These are phyloP conservation scores for Articulospora tetracladia DNA, from an alignment of 495 filamentous ascomycete species.

Conservation along the genomic window DNA sequence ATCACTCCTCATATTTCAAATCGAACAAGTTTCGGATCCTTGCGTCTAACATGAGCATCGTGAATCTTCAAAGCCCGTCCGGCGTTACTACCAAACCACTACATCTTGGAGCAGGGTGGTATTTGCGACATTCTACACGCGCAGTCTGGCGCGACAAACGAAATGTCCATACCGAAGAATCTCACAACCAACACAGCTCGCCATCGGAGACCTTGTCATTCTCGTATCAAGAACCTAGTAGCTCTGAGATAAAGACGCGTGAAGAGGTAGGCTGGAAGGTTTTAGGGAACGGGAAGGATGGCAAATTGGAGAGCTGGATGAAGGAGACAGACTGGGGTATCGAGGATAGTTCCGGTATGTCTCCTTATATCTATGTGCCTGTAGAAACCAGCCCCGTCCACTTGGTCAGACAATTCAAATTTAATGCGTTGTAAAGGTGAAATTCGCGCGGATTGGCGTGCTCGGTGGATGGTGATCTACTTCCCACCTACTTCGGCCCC, in stretches of 20 bases:
- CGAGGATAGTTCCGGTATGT: slow-evolving; percentile 4
- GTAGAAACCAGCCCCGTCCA: not conserved
- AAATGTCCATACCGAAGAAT: too few relatives aligned
- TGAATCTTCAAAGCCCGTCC: too few relatives aligned
- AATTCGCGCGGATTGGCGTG: not conserved
- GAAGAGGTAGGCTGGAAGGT: not conserved
- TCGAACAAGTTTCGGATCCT: too few relatives aligned
- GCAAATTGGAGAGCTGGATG: slow-evolving; percentile 4
- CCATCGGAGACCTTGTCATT: too few relatives aligned
- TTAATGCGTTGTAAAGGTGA: not conserved
- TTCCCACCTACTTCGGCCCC: not conserved
- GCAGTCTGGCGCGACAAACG: too few relatives aligned
- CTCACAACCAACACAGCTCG: too few relatives aligned
- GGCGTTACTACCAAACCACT: too few relatives aligned
- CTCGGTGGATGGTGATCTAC: not conserved
- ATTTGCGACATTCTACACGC: too few relatives aligned
- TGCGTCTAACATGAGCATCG: too few relatives aligned
- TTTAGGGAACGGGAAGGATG: slow-evolving; percentile 3
- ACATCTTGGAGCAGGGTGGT: too few relatives aligned
- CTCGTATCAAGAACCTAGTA: not conserved
- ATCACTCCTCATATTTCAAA: too few relatives aligned
- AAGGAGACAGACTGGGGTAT: slow-evolving; percentile 5
- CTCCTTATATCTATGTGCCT: not conserved
- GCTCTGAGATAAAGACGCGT: not conserved
- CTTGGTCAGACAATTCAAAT: not conserved